Percentiles rank a stretch among this genome's conserved stretches.
phyloP scores from a whole-genome alignment of 208 protist genomes.

The Novymonas esmeraldas region DNA sequence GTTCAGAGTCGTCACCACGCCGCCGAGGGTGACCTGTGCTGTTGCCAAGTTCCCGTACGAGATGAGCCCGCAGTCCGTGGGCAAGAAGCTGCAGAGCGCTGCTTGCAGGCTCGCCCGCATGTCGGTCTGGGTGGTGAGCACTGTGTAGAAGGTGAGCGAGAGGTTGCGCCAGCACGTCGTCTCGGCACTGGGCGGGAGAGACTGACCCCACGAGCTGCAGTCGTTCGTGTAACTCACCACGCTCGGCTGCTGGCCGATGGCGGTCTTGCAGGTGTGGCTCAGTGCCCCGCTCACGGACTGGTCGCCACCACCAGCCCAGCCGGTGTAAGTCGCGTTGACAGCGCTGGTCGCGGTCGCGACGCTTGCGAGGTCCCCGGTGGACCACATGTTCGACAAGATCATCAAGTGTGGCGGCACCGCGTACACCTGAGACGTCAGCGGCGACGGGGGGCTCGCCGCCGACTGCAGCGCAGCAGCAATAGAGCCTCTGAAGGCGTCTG shows the following conservation, averaged over 20 bases:
- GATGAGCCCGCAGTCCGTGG: constrained; percentile 41
- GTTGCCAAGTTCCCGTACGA: constrained; percentile 5
- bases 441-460: constrained; percentile 10
- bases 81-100: constrained; percentile 38
- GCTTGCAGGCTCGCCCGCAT: constrained; percentile 10
- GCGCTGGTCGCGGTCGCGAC: constrained; percentile 18
- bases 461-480: constrained; percentile 34
- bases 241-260: constrained; percentile 47
- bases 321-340: constrained; percentile 36
- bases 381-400: constrained; percentile 41
- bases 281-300: constrained; percentile 24
- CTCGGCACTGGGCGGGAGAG: constrained; percentile 1
- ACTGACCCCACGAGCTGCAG: constrained; percentile 36
- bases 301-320: constrained; percentile 14
- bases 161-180: constrained; percentile 28
- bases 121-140: not conserved
- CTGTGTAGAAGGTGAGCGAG: constrained; percentile 30
- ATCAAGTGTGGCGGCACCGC: constrained; percentile 35
- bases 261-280: constrained; percentile 38
- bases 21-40: constrained; percentile 9
- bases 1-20: not conserved
- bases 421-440: constrained; percentile 24
- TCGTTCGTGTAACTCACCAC: constrained; percentile 36
- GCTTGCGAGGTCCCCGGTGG: constrained; percentile 16
- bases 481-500: constrained; percentile 19